These are phyloP conservation scores for Maudiozyma bulderi DNA, from an alignment of 805 yeast species.

Conservation along the genomic window DNA sequence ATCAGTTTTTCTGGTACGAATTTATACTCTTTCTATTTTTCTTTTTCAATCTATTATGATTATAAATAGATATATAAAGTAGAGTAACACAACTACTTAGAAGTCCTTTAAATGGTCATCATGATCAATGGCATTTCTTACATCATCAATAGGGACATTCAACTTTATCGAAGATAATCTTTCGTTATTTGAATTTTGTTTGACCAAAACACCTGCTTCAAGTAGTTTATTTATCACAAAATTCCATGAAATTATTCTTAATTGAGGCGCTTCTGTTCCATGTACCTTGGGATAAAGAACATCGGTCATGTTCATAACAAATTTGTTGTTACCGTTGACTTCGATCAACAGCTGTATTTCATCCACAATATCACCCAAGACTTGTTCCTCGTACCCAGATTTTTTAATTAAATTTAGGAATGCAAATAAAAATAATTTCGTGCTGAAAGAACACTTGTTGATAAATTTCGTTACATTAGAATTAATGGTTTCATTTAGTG, in stretches of 20 bases:
- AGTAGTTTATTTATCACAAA: constrained; percentile 57
- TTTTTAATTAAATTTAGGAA: constrained; percentile 54
- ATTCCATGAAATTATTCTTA: constrained; percentile 45
- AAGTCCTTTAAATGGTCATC: constrained; percentile 39
- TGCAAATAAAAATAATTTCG: constrained; percentile 66
- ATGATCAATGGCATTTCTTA: constrained; percentile 46
- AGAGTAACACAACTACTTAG: neutral
- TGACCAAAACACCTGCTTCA: constrained; percentile 68
- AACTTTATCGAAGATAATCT: constrained; percentile 55
- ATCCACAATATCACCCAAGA: constrained; percentile 69
- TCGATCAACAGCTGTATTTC: constrained; percentile 53
- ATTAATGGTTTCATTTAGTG: constrained; percentile 67
- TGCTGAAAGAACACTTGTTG: constrained; percentile 49
- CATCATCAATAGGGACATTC: constrained; percentile 62
- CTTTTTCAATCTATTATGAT: too few species aligned
- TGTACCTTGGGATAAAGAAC: constrained; percentile 29
- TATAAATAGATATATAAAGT: neutral
- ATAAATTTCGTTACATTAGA: constrained; percentile 62
- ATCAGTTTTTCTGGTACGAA: too few species aligned
- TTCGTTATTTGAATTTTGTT: constrained; percentile 61
- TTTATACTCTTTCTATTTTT: too few species aligned
- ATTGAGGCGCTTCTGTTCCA: constrained; percentile 13
- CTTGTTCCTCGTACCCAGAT: constrained; percentile 59
- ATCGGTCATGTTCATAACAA: constrained; percentile 25
- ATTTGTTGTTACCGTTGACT: constrained; percentile 28